A percentile compares a stretch with the other conserved stretches of the same genome.
phyloP scores from a whole-genome alignment of 2,329 filamentous ascomycete genomes.

The Geosmithia flava region DNA sequence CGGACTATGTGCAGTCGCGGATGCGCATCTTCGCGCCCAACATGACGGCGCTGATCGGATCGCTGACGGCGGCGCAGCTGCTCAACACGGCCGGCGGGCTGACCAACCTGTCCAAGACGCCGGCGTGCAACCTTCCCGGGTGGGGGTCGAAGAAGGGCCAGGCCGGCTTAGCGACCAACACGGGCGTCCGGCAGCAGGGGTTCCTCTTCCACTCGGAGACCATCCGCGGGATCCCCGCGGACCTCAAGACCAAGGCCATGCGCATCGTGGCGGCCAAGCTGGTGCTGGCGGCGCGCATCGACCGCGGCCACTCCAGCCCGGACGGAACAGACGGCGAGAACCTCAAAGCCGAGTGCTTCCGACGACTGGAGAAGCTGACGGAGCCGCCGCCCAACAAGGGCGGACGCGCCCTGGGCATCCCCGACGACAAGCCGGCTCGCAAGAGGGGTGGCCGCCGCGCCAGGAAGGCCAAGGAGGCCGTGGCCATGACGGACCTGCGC shows the following conservation, averaged over 20 bases:
- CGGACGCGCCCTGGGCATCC: slow-evolving; percentile 72
- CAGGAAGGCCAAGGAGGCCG: slow-evolving; percentile 90
- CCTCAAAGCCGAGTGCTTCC: slow-evolving; percentile 69
- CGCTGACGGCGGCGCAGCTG: slow-evolving; percentile 88
- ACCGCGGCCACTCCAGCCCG: slow-evolving; percentile 68
- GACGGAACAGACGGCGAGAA: slow-evolving; percentile 77
- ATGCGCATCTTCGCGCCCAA: slow-evolving; percentile 97
- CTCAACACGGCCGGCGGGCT: slow-evolving; percentile 88
- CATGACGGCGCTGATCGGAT: slow-evolving; percentile 78
- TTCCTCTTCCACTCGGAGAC: slow-evolving; percentile 89
- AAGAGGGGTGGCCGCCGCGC: slow-evolving; percentile 87
- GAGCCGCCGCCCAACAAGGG: slow-evolving; percentile 87
- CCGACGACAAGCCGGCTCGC: slow-evolving; percentile 86
- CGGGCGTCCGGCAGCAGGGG: slow-evolving; percentile 80
- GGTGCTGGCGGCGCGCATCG: slow-evolving; percentile 83
- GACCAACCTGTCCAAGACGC: slow-evolving; percentile 79
- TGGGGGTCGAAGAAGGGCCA: slow-evolving; percentile 83
- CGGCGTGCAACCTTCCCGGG: slow-evolving; percentile 82
- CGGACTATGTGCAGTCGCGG: slow-evolving; percentile 89
- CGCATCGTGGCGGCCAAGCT: slow-evolving; percentile 90
- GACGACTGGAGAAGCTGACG: slow-evolving; percentile 83
- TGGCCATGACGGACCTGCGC: slow-evolving; percentile 90
- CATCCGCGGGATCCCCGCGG: slow-evolving; percentile 70
- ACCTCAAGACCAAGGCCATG: slow-evolving; percentile 87
- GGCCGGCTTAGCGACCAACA: slow-evolving; percentile 82